Evolutionary conservation across 192 early-diverging fungal species (phyloP), one percentile per base, ranked within the genome.

Genomic region (Backusella psychrophila): DNA sequence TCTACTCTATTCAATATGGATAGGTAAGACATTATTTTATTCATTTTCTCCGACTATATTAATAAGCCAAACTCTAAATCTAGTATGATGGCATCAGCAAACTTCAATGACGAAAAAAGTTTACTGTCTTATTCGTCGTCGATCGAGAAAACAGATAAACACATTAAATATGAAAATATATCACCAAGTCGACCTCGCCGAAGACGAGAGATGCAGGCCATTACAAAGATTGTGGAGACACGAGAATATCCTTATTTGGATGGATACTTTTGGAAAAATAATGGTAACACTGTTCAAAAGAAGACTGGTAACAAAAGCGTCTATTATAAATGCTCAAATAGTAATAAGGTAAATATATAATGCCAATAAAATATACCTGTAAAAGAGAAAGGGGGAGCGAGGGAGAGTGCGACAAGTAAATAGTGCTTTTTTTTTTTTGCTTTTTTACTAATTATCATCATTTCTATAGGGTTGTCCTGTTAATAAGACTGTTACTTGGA

Each of bases 261-360:
- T 75, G 82, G 79, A 23, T 86, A 84, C 71, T 78, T 86, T 17
- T 89, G 88, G 88, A 86, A 86, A 75, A 89, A 89, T 72, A 89
- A 89, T 69, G 88, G 88, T 21, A 89, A 89, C 39, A 89, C 88
- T 21, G 83, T 82, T 6, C 86, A 87, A 59, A 86, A 84, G 71
- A 88, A 88, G 74, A 87, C 86, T 34, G 86, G 86, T 36, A 83
- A 84, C 39, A 86, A 86, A 69, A 89, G 88, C 69, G 84, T 89
- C 53, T 89, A 89, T 73, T 89, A 87, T 77, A 89, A 89, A 66
- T 89, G 88, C 53, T 85, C 86, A 17, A 89, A 89, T 69, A 87
- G 88, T 49, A 84, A 77, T 39, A 81, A 79, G 69, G 87, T 85
- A 69, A 84, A 82, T 34, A 36, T 41, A 75, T 21, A 26, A 53